Percentiles rank a stretch among this genome's conserved stretches.
phyloP scores from a whole-genome alignment of 139 green algal species.

The Pleodorina starrii region DNA sequence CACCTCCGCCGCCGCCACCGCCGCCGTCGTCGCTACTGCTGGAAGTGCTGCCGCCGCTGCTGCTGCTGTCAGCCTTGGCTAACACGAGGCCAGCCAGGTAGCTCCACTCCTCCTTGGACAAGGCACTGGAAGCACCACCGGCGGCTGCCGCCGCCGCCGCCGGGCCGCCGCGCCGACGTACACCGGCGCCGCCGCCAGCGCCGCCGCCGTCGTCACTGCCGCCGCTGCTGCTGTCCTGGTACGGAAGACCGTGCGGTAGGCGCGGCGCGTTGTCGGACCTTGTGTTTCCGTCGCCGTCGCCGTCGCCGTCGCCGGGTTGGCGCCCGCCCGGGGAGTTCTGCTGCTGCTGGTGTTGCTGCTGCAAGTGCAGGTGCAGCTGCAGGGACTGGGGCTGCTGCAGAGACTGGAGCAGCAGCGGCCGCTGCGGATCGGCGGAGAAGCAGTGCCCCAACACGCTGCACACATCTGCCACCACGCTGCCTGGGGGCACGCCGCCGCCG shows the following conservation, averaged over 20 bases:
- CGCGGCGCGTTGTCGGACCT: background rate
- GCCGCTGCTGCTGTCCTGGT: background rate
- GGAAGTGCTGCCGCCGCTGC: background rate
- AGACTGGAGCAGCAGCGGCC: background rate
- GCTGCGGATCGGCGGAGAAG: background rate
- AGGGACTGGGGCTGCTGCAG: background rate
- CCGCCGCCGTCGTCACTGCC: background rate
- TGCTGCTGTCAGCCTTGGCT: slow-evolving; percentile 9
- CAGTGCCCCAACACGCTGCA: slow-evolving; percentile 29
- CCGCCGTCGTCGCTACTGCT: background rate
- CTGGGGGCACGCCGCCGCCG: background rate
- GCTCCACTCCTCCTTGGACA: slow-evolving; percentile 13
- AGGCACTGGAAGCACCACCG: background rate
- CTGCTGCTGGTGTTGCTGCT: slow-evolving; percentile 13
- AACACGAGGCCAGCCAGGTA: slow-evolving; percentile 3
- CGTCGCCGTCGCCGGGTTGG: background rate
- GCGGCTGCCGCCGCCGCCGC: background rate
- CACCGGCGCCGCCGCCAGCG: background rate
- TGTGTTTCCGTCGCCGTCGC: background rate
- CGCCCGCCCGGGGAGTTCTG: no score
- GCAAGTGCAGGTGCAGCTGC: background rate
- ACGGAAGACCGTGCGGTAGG: background rate
- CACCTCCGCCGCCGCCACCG: background rate
- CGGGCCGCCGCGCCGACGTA: background rate
- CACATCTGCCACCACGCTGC: slow-evolving; percentile 42